Evolutionary conservation across 2,329 filamentous ascomycete species (phyloP), one percentile per base, ranked within the genome.

Genomic region (Fusarium sp.): DNA sequence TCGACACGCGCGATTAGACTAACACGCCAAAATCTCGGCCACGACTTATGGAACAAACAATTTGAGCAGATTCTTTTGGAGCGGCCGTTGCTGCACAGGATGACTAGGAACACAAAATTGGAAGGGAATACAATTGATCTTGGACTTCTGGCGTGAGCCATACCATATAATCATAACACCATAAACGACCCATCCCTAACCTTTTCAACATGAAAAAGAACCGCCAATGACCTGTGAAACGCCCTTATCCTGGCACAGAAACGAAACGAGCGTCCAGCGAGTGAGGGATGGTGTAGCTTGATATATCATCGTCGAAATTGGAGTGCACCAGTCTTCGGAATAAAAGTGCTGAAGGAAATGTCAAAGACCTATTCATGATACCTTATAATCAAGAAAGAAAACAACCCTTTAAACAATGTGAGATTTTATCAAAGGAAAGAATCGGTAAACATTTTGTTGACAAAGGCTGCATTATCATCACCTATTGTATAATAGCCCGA

Each of bases 1-100:
- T 89, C 49, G 87, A 88, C 70, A 88, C 87, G 6, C 85, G 86
- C 2, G 86, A 88, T 71, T 88, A 84, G 69, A 23, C 27, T 30
- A 5, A n/a, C 35, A 5, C 8, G n/a, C 17, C 17, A n/a, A n/a
- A 5, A 4, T 37, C 35, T 33, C 17, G 15, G n/a, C 49, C 23
- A 33, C 23, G n/a, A 17, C 32, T 37, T 11, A 23, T 22, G 30
- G 9, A 44, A 9, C 19, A 41, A n/a, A 35, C 22, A 15, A 20
- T 27, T 19, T 45, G 6, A 35, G 11, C 9, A 3, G 7, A n/a
- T n/a, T 33, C 17, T 23, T 33, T 19, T 19, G 19, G 35, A 6
- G 19, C 8, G 23, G 30, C 33, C 35, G 41, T 46, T 35, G 27
- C n/a, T 45, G 25, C n/a, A 44, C 32, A 19, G 2, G 19, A 53